Evolutionary conservation across 2,329 filamentous ascomycete genomes (phyloP).

Genomic region (Paraphaeosphaeria sporulosa): DNA sequence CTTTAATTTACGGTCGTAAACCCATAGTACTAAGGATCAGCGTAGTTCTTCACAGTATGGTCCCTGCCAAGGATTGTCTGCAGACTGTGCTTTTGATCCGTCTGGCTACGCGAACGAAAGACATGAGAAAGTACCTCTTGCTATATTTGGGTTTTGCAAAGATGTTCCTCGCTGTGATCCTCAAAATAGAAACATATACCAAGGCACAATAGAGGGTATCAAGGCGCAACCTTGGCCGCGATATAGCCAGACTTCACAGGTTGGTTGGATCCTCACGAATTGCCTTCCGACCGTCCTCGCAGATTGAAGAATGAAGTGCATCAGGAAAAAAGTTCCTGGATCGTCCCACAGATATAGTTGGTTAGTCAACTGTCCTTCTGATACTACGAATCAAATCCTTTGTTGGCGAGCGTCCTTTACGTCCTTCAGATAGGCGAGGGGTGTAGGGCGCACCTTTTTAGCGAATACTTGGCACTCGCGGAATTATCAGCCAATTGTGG

Average conservation of each 20-base stretch:
- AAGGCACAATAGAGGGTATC: neutral
- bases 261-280: conserved; percentile 9
- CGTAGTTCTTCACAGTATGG: no score
- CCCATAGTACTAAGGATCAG: no score
- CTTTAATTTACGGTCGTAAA: no score
- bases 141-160: neutral
- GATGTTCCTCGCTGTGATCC: conserved; percentile 11
- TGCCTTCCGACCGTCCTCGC: conserved; percentile 8
- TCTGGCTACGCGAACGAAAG: conserved; percentile 1
- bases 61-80: no score
- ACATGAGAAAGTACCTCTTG: conserved; percentile 1
- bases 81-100: conserved; percentile 1
- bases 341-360: conserved; percentile 3
- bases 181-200: conserved; percentile 6
- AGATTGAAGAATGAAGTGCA: neutral
- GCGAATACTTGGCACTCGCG: neutral
- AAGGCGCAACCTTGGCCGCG: neutral
- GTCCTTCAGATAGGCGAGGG: neutral
- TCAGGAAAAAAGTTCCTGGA: neutral
- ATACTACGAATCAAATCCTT: conserved; percentile 3
- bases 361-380: neutral
- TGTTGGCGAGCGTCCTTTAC: neutral
- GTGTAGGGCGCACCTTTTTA: neutral
- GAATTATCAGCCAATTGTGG: neutral
- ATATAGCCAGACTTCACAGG: conserved; percentile 5